Evolutionary conservation across 345 rosid species (phyloP).

Genomic region (Melaleuca alternifolia): DNA sequence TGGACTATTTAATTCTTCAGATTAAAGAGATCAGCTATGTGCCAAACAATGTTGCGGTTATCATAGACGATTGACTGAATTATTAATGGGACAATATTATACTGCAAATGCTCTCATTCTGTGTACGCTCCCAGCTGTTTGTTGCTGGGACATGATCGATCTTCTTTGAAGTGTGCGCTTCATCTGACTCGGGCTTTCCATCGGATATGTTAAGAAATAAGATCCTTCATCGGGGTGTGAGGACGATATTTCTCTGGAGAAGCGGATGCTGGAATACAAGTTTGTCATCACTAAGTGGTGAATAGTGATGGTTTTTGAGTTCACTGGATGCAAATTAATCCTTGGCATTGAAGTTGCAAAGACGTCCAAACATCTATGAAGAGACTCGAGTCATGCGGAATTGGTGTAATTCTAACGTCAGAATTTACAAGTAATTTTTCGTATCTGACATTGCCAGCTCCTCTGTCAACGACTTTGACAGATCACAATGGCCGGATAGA

Average conservation of each 20-base stretch:
- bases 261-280: not conserved
- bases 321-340: not conserved
- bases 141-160: not conserved
- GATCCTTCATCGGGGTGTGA: not conserved
- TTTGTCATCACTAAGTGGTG: not conserved
- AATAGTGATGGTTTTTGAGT: not conserved
- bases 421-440: too few relatives aligned
- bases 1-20: constrained; percentile 41
- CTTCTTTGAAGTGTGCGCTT: not conserved
- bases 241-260: not conserved
- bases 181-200: not conserved
- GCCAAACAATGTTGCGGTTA: not conserved
- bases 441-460: too few relatives aligned
- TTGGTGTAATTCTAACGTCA: not conserved
- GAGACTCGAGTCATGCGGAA: not conserved
- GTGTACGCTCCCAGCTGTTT: not conserved
- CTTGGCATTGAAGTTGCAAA: not conserved
- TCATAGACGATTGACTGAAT: not conserved
- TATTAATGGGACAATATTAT: not conserved
- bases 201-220: not conserved
- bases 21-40: constrained; percentile 21
- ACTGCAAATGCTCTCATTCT: not conserved
- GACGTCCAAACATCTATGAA: not conserved
- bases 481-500: too few relatives aligned
- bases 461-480: too few relatives aligned